These are phyloP conservation scores for Podospora anserina DNA, from an alignment of 495 filamentous ascomycete species.

Conservation along the genomic window DNA sequence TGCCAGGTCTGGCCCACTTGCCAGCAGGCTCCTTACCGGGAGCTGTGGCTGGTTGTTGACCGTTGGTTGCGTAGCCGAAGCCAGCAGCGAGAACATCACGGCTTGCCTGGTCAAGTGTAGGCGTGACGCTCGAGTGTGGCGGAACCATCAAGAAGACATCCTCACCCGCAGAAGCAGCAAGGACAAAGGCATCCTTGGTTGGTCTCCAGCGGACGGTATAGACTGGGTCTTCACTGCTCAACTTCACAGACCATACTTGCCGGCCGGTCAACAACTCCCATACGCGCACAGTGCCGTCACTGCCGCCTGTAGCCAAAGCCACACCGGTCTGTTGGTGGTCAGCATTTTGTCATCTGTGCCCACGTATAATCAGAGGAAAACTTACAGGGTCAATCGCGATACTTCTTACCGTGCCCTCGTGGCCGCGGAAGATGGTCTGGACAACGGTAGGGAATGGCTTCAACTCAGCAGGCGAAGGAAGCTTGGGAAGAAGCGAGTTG, in stretches of 20 bases:
- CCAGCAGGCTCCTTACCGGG: conserved; percentile 71
- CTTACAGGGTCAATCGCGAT: conserved; percentile 56
- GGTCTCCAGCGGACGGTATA: conserved; percentile 90
- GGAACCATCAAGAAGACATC: conserved; percentile 81
- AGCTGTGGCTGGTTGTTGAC: conserved; percentile 54
- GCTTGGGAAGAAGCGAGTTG: conserved; percentile 85
- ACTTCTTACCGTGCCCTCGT: conserved; percentile 83
- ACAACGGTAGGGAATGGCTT: conserved; percentile 89
- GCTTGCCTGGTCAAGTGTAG: conserved; percentile 61
- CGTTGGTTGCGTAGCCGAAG: conserved; percentile 82
- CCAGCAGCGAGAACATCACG: conserved; percentile 76
- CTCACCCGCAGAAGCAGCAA: conserved; percentile 81
- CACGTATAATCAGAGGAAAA: conserved; percentile 49
- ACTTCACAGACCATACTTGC: conserved; percentile 77
- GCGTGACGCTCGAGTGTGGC: conserved; percentile 32
- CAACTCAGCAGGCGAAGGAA: conserved; percentile 90
- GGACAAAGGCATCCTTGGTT: conserved; percentile 70
- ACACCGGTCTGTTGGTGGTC: conserved; percentile 24
- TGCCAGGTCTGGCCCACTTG: conserved; percentile 76
- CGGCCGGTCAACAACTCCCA: conserved; percentile 88
- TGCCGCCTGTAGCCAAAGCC: conserved; percentile 74
- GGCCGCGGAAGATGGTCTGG: conserved; percentile 78
- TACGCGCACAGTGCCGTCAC: conserved; percentile 87
- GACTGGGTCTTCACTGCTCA: conserved; percentile 78
- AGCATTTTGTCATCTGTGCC: conserved; percentile 43